Evolutionary conservation across 768 basidiomycete genomes (phyloP).

Genomic region (Coprinopsis marcescibilis): DNA sequence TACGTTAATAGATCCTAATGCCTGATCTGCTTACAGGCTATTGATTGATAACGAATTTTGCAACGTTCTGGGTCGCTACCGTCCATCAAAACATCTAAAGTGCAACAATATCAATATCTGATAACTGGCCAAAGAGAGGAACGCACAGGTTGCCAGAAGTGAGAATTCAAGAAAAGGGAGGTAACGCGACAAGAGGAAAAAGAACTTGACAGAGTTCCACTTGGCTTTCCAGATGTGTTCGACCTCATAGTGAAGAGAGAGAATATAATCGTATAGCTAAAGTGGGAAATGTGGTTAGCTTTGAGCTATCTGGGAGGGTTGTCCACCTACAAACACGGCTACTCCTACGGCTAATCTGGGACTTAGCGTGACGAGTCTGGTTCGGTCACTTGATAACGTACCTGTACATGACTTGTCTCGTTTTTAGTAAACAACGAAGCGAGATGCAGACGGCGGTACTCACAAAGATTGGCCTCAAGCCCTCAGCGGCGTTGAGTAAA

Average conservation of each 20-base stretch:
- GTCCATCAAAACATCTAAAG: slow-evolving; percentile 8
- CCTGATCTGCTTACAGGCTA: slow-evolving; percentile 4
- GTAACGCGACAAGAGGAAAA: slow-evolving; percentile 13
- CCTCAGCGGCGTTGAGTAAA: too few relatives aligned
- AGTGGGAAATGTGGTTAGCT: too few relatives aligned
- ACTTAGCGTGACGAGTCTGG: too few relatives aligned
- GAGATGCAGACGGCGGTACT: too few relatives aligned
- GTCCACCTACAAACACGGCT: too few relatives aligned
- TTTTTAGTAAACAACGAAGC: too few relatives aligned
- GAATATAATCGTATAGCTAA: slow-evolving; percentile 10
- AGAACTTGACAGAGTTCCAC: slow-evolving; percentile 10
- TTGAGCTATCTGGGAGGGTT: too few relatives aligned
- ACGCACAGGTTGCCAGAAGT: slow-evolving; percentile 6
- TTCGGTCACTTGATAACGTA: too few relatives aligned
- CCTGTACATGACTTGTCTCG: too few relatives aligned
- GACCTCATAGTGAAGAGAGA: slow-evolving; percentile 8
- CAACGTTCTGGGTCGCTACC: neutral
- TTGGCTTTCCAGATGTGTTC: slow-evolving; percentile 9
- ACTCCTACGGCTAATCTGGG: too few relatives aligned
- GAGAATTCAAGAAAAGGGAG: slow-evolving; percentile 8
- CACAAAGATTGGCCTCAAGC: too few relatives aligned
- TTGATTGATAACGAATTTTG: slow-evolving; percentile 4
- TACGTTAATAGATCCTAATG: neutral
- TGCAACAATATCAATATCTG: neutral
- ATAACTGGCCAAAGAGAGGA: neutral